A percentile compares a stretch with the other conserved stretches of the same genome.
Conservation (phyloP, 139 green algal species). For the Monoraphidium neglectum region DNA sequence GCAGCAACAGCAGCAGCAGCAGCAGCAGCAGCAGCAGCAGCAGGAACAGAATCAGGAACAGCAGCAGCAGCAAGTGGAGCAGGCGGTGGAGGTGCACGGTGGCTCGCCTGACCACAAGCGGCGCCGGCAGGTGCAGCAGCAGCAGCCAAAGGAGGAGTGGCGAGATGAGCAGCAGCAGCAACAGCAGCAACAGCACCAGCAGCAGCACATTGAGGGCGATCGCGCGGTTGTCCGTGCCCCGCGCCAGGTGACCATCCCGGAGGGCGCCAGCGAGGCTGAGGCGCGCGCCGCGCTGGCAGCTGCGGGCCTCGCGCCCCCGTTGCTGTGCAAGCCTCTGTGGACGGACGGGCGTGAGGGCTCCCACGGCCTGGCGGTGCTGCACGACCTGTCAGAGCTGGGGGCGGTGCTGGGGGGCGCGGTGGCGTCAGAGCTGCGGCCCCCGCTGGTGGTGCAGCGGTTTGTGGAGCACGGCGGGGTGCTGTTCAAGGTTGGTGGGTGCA, state of each 20-base stretch:
- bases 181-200: constrained; percentile 1
- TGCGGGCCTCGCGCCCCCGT: constrained; percentile 53
- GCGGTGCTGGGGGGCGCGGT: constrained; percentile 48
- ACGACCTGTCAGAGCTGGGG: constrained; percentile 55
- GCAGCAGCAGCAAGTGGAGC: not conserved
- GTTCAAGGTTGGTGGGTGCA: constrained; percentile 71
- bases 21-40: not conserved
- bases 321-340: constrained; percentile 85
- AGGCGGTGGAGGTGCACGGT: too few relatives aligned
- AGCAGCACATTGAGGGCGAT: not conserved
- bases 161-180: too few relatives aligned
- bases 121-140: constrained; percentile 2
- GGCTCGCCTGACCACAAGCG: not conserved
- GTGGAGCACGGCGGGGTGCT: constrained; percentile 82
- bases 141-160: too few relatives aligned
- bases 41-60: not conserved
- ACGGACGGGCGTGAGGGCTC: constrained; percentile 78
- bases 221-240: constrained; percentile 16
- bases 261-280: constrained; percentile 35
- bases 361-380: constrained; percentile 75
- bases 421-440: constrained; percentile 44
- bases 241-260: constrained; percentile 44
- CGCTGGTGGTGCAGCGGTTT: constrained; percentile 82
- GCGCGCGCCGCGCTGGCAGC: constrained; percentile 31
- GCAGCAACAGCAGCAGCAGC: not conserved